Evolutionary conservation across 164 flowering plant genomes (phyloP).

Genomic region (Chimonanthus salicifolius): DNA sequence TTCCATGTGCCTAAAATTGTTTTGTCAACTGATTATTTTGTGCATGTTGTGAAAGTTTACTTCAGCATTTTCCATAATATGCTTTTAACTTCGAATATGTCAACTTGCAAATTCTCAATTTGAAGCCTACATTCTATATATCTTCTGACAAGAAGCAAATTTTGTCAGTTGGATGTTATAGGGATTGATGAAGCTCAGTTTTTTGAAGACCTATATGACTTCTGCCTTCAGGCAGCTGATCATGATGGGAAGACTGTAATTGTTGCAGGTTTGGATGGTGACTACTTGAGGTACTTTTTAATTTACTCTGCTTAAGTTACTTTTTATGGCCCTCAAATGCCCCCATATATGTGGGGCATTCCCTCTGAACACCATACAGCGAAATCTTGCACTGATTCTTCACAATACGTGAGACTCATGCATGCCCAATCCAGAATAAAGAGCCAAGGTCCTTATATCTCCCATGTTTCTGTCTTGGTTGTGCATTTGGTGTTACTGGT

Average conservation of each 20-base stretch:
- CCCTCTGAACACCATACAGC: not conserved
- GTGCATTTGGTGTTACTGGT: too few species aligned
- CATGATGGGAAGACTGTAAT: conserved; percentile 76
- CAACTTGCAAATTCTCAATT: not conserved
- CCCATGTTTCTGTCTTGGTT: too few species aligned
- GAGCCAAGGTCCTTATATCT: too few species aligned
- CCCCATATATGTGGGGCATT: not conserved
- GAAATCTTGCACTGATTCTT: not conserved
- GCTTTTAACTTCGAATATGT: not conserved
- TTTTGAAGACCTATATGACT: conserved; percentile 85
- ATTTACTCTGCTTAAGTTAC: not conserved
- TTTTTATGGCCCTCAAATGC: not conserved
- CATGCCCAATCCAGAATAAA: too few species aligned
- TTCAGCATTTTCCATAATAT: not conserved
- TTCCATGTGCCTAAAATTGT: not conserved
- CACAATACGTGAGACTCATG: too few species aligned
- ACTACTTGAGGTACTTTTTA: conserved; percentile 70
- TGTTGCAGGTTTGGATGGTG: conserved; percentile 94
- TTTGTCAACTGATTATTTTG: not conserved
- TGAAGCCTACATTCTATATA: not conserved
- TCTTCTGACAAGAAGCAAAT: conserved; percentile 2
- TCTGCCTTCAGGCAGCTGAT: conserved; percentile 84
- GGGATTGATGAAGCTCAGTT: conserved; percentile 98
- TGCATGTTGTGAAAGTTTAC: not conserved
- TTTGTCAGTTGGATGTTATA: conserved; percentile 78